Percentiles rank a stretch among this genome's conserved stretches.
Conservation (phyloP, 1,284 basidiomycete genomes). For the Austroboletus novae-zelandiae region DNA sequence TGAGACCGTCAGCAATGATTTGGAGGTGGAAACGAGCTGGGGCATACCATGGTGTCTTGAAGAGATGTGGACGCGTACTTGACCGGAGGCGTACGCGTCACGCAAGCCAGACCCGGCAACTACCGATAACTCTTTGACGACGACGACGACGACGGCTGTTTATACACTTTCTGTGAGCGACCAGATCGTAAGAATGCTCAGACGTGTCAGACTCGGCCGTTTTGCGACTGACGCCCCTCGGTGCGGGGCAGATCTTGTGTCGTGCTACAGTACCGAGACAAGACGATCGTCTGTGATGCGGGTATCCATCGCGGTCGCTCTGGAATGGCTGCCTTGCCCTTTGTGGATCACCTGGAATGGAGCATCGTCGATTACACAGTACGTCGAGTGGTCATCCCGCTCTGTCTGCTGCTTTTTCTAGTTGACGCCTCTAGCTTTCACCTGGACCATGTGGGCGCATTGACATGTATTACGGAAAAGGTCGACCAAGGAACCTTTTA, state of each 20-base stretch:
- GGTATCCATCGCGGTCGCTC: conserved; percentile 94
- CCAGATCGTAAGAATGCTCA: background rate
- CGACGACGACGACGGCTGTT: background rate
- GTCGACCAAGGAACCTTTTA: conserved; percentile 38
- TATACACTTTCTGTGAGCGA: background rate
- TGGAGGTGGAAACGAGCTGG: background rate
- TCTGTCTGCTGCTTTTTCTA: background rate
- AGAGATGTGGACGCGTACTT: conserved; percentile 23
- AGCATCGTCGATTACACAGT: conserved; percentile 98
- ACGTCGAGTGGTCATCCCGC: conserved; percentile 30
- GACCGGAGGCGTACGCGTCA: conserved; percentile 17
- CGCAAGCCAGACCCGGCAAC: conserved; percentile 15
- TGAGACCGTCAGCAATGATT: background rate
- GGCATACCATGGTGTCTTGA: conserved; percentile 23
- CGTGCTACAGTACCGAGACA: conserved; percentile 88
- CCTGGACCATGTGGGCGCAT: conserved; percentile 94
- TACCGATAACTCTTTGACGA: conserved; percentile 12
- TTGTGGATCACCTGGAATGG: conserved; percentile 97
- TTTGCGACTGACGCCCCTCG: conserved; percentile 45
- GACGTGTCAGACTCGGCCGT: conserved; percentile 1
- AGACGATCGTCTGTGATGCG: conserved; percentile 93
- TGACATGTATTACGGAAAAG: conserved; percentile 99
- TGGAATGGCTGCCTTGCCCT: conserved; percentile 92
- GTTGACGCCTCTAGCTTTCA: conserved; percentile 69
- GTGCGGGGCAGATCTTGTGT: conserved; percentile 96